Evolutionary conservation across 2,329 filamentous ascomycete genomes (phyloP).

Genomic region (Penicillium sp.): DNA sequence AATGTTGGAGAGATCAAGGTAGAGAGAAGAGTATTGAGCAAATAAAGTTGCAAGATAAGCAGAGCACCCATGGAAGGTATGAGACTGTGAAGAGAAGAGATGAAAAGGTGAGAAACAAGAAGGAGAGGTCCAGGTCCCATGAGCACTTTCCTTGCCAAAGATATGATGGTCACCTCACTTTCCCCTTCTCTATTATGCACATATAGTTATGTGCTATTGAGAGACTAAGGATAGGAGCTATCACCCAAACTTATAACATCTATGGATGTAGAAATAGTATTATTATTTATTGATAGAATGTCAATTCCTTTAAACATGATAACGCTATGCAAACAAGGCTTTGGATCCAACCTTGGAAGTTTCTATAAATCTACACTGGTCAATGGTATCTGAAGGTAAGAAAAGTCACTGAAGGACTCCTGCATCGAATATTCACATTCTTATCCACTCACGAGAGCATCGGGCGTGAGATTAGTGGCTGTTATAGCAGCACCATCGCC

Average conservation of each 20-base stretch:
- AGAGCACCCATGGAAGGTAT: neutral
- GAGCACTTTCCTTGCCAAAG: too few species aligned
- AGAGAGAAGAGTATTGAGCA: neutral
- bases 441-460: conserved; percentile 33
- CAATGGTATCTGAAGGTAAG: neutral
- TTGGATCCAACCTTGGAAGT: neutral
- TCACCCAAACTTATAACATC: too few species aligned
- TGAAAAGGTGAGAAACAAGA: too few species aligned
- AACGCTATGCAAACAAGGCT: neutral
- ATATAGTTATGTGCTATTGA: too few species aligned
- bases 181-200: too few species aligned
- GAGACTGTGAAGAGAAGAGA: too few species aligned
- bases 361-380: neutral
- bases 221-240: too few species aligned
- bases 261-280: too few species aligned
- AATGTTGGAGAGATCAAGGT: neutral
- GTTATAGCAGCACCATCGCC: conserved; percentile 11
- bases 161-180: too few species aligned
- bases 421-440: neutral
- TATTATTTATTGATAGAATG: neutral
- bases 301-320: neutral
- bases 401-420: neutral
- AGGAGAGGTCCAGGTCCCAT: too few species aligned
- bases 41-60: neutral
- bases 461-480: conserved; percentile 25